Percentiles rank a stretch among this genome's conserved stretches.
Conservation (phyloP, 176 grass and related monocot genomes). For the Pontederia crassipes region DNA sequence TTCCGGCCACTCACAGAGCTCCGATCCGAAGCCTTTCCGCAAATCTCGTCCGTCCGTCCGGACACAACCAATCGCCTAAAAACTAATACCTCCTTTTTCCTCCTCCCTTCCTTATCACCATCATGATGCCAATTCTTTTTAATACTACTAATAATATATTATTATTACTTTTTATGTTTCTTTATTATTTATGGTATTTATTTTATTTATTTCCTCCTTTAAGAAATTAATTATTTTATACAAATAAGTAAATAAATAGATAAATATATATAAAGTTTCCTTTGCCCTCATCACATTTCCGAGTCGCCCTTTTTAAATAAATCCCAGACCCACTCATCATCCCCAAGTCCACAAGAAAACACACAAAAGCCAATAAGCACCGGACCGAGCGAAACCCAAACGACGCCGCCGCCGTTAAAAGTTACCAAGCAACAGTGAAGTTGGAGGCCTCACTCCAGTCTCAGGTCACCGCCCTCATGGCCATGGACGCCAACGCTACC, state of each 20-base stretch:
- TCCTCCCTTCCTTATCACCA: background rate
- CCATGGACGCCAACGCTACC: no score
- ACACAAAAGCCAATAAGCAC: slow-evolving; percentile 8
- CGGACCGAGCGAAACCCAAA: slow-evolving; percentile 27
- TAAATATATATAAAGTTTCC: no score
- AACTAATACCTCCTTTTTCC: slow-evolving; percentile 1
- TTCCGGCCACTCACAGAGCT: background rate
- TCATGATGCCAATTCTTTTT: slow-evolving; percentile 29
- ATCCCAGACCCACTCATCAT: slow-evolving; percentile 10
- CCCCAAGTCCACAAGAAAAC: slow-evolving; percentile 18
- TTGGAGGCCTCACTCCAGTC: no score
- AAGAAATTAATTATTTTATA: background rate
- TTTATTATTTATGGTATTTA: slow-evolving; percentile 2
- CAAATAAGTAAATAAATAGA: no score
- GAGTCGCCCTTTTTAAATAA: no score
- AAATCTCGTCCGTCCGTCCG: slow-evolving; percentile 22
- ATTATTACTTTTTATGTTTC: no score
- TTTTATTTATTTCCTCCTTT: background rate
- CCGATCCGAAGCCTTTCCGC: slow-evolving; percentile 3
- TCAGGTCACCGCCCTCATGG: no score
- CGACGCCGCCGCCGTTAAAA: background rate
- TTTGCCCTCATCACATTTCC: background rate
- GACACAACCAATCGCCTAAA: background rate
- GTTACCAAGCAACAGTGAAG: no score
- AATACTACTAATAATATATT: background rate